Base-by-base conservation (phyloP, 306 rosid genomes). In the Pyrus communis region DNA sequence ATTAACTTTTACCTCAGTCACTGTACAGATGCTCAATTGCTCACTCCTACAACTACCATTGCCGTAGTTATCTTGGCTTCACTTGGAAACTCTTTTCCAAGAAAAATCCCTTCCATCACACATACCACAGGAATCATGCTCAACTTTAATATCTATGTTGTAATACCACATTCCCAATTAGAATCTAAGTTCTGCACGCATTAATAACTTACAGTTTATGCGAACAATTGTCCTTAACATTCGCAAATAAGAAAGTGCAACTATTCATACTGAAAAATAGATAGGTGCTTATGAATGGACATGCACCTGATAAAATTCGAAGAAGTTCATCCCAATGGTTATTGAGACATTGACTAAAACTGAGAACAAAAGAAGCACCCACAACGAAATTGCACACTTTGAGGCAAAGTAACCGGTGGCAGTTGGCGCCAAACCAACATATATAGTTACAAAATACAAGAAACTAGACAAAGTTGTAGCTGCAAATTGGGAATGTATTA, bases 41-140 rank as follows among this genome's bases (percentile, higher is more conserved):
- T 81, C 0, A 80, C 82, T 27, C 87, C 87, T 7, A 80, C 70
- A 54, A 86, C 81, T 60, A 80, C 87, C 54, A 75, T 78, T 1
- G 71, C n/a, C 27, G 68, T 81, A 1, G 82, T 82, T 79, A 83
- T 74, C 68, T 86, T 82, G 21, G 81, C 89, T 80, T 83, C 75
- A 52, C 63, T 83, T 66, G 89, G 78, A 69, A 65, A 80, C 14
- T 80, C 83, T 45, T 83, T 83, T 42, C 84, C 83, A 72, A 68
- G 85, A 62, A 83, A 82, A 67, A 86, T 83, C 89, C 87, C 78
- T 62, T 86, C 89, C 85, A 86, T 75, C 19, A 80, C 75, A 75
- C 86, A 80, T 40, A 83, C 83, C 59, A 86, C 85, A 4, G 76
- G 83, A 59, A 83, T 80, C 87, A 18, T 21, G 25, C 12, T 46